phyloP scores from a whole-genome alignment of 1,284 basidiomycete genomes.

The Exobasidium cylindrosporum region DNA sequence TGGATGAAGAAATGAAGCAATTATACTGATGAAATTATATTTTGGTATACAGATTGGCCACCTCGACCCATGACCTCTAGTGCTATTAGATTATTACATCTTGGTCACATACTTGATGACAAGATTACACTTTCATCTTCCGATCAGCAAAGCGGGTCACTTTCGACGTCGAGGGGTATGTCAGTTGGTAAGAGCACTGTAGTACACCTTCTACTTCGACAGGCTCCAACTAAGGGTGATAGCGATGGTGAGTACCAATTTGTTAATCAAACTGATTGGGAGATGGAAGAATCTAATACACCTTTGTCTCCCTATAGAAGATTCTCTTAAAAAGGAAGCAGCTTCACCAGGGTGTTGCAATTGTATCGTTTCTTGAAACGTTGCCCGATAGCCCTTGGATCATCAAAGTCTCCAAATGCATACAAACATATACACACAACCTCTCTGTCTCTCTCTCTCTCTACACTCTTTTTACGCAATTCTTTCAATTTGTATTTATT shows the following conservation, averaged over 20 bases:
- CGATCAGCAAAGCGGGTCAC: not conserved
- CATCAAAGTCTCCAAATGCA: too few relatives aligned
- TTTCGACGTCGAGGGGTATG: slow-evolving; percentile 4
- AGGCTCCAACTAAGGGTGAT: not conserved
- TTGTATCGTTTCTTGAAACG: too few relatives aligned
- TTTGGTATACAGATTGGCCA: slow-evolving; percentile 8
- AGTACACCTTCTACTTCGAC: slow-evolving; percentile 11
- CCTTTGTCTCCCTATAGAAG: not conserved
- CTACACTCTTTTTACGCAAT: not conserved
- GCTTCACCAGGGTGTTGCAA: not conserved
- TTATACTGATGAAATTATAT: not conserved
- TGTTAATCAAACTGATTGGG: not conserved
- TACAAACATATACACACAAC: not conserved
- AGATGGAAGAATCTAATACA: slow-evolving; percentile 4
- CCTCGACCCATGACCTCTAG: not conserved
- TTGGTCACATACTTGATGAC: slow-evolving; percentile 17
- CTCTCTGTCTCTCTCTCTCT: not conserved
- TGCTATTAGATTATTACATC: slow-evolving; percentile 5
- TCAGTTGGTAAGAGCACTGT: slow-evolving; percentile 7
- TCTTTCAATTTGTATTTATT: not conserved
- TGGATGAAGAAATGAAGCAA: slow-evolving; percentile 1
- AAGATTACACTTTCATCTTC: not conserved
- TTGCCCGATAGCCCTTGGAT: too few relatives aligned
- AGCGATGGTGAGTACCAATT: slow-evolving; percentile 10
- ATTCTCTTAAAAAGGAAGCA: not conserved